phyloP scores from a whole-genome alignment of 108 stramenopile genomes.

The Epipyxis sp. region DNA sequence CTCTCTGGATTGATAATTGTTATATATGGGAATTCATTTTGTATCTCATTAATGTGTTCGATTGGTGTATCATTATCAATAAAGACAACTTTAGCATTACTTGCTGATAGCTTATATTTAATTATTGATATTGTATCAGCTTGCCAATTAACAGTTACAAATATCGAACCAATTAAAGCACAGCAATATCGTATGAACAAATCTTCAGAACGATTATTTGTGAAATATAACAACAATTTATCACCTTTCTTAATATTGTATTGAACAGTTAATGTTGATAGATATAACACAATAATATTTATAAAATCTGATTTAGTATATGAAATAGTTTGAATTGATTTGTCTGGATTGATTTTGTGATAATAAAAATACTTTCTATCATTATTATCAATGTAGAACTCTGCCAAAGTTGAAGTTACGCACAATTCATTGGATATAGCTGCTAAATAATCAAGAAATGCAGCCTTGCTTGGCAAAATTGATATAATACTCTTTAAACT shows the following conservation, averaged over 20 bases:
- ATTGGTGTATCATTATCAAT: neutral
- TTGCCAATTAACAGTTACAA: slow-evolving; percentile 43
- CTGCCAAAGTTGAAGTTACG: too few species aligned
- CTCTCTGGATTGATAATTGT: neutral
- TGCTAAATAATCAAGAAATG: too few species aligned
- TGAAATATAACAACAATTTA: slow-evolving; percentile 25
- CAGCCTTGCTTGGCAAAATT: too few species aligned
- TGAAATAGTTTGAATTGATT: too few species aligned
- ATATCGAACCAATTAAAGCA: slow-evolving; percentile 32
- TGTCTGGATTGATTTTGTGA: too few species aligned
- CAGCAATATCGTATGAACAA: slow-evolving; percentile 17
- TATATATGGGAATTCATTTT: neutral
- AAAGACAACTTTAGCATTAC: neutral
- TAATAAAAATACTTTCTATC: too few species aligned
- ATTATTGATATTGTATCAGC: slow-evolving; percentile 27
- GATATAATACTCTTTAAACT: too few species aligned
- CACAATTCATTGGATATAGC: too few species aligned
- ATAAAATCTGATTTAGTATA: too few species aligned
- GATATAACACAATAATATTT: too few species aligned
- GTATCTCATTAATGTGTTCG: neutral
- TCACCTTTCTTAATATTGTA: neutral
- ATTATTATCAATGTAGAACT: too few species aligned
- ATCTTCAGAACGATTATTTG: slow-evolving; percentile 32
- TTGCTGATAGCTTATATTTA: slow-evolving; percentile 16
- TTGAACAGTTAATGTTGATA: too few species aligned